Evolutionary conservation across 2,329 filamentous ascomycete genomes (phyloP).

Genomic region (Clarireedia hainanense): DNA sequence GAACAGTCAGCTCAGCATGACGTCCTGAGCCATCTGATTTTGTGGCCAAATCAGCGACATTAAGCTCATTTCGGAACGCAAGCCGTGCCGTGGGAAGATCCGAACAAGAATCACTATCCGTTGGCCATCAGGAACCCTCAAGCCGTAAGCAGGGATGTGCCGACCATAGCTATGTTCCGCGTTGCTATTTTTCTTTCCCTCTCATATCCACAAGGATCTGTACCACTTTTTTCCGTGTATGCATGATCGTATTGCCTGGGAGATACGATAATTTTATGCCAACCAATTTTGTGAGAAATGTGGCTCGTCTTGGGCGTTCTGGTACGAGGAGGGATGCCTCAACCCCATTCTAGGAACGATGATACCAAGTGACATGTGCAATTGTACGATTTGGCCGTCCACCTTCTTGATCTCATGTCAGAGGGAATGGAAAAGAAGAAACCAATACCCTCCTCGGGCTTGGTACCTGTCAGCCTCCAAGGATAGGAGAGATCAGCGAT

Average conservation of each 20-base stretch:
- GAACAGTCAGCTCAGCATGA: not conserved
- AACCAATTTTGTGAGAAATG: not conserved
- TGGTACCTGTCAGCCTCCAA: constrained; percentile 3
- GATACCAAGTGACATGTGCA: not conserved
- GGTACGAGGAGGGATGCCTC: not conserved
- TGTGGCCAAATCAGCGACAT: not conserved
- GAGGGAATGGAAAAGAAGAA: too few relatives aligned
- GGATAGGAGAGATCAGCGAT: constrained; percentile 1
- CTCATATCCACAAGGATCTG: not conserved
- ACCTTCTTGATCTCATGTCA: not conserved
- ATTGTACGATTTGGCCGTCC: not conserved
- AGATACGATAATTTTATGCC: not conserved
- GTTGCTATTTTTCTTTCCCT: too few relatives aligned
- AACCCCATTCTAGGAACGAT: not conserved
- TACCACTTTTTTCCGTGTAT: not conserved
- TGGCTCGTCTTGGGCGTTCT: not conserved
- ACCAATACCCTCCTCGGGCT: not conserved
- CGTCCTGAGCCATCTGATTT: not conserved
- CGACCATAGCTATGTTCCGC: not conserved
- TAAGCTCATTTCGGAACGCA: not conserved
- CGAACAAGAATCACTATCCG: not conserved
- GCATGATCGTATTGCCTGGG: not conserved
- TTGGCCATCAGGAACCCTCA: constrained; percentile 3
- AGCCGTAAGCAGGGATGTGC: not conserved
- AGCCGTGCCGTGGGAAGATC: constrained; percentile 5